Conservation (phyloP, 1,139 yeast species). For the Geotrichum reessii region DNA sequence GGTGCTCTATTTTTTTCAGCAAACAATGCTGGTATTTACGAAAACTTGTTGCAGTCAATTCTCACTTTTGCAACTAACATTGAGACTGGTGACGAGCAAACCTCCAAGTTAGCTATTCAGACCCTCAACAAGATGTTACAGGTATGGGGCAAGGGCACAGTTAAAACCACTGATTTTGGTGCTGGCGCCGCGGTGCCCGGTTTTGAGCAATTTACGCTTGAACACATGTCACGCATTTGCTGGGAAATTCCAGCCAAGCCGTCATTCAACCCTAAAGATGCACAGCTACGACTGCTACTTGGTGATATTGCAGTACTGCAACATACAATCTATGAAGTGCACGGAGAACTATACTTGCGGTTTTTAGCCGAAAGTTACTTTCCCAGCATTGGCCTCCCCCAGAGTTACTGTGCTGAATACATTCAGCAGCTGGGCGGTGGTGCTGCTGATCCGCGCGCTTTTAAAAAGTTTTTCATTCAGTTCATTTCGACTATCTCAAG, state of each 20-base stretch:
- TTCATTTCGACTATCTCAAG: neutral
- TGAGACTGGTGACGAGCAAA: conserved; percentile 39
- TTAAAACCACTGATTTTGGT: conserved; percentile 55
- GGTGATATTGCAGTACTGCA: conserved; percentile 69
- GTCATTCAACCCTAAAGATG: conserved; percentile 65
- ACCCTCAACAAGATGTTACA: conserved; percentile 62
- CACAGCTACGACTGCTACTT: conserved; percentile 67
- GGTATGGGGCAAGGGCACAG: conserved; percentile 63
- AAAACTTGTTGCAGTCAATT: conserved; percentile 57
- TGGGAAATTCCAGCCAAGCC: conserved; percentile 79
- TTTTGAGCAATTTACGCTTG: conserved; percentile 58
- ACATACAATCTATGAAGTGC: conserved; percentile 48
- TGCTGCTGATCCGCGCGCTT: conserved; percentile 27
- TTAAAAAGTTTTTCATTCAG: conserved; percentile 29
- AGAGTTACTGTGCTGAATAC: conserved; percentile 27
- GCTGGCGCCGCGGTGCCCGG: conserved; percentile 59
- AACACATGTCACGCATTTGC: conserved; percentile 59
- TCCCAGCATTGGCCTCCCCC: conserved; percentile 32
- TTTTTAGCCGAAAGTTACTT: conserved; percentile 29
- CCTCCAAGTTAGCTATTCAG: conserved; percentile 64
- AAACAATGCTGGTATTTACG: conserved; percentile 57
- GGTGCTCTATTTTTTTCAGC: conserved; percentile 70
- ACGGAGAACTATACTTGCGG: conserved; percentile 30
- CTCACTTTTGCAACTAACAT: conserved; percentile 62
- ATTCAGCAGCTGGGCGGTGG: conserved; percentile 22